Conservation (phyloP, 306 rosid genomes). For the Heteromeles arbutifolia region DNA sequence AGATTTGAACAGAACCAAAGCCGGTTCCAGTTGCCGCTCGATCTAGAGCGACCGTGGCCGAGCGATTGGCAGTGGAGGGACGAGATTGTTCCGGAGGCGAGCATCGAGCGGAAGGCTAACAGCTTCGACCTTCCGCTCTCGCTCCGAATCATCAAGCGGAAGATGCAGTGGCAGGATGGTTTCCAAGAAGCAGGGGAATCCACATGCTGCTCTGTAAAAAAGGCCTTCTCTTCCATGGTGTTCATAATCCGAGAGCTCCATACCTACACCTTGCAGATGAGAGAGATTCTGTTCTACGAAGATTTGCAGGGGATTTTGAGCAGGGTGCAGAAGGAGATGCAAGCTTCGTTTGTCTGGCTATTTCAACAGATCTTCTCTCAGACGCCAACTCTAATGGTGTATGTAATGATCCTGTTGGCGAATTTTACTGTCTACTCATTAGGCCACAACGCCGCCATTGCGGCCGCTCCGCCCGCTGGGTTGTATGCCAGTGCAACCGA, state of each 20-base stretch:
- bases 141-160: constrained; percentile 69
- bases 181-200: constrained; percentile 62
- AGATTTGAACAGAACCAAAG: constrained; percentile 2
- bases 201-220: constrained; percentile 64
- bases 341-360: constrained; percentile 90
- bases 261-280: constrained; percentile 63
- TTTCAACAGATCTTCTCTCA: constrained; percentile 89
- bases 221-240: constrained; percentile 86
- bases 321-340: constrained; percentile 78
- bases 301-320: constrained; percentile 67
- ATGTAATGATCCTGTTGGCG: constrained; percentile 78
- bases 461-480: constrained; percentile 23
- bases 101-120: constrained; percentile 74
- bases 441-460: constrained; percentile 61
- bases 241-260: constrained; percentile 87
- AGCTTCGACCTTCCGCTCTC: constrained; percentile 83
- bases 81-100: constrained; percentile 40
- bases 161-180: constrained; percentile 63
- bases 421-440: constrained; percentile 79
- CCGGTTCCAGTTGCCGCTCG: neutral
- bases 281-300: constrained; percentile 59
- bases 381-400: constrained; percentile 87
- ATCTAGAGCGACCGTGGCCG: constrained; percentile 47
- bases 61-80: constrained; percentile 44
- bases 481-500: constrained; percentile 8